Conservation (phyloP, 1,284 basidiomycete species). For the Ustanciosporium gigantosporum region DNA sequence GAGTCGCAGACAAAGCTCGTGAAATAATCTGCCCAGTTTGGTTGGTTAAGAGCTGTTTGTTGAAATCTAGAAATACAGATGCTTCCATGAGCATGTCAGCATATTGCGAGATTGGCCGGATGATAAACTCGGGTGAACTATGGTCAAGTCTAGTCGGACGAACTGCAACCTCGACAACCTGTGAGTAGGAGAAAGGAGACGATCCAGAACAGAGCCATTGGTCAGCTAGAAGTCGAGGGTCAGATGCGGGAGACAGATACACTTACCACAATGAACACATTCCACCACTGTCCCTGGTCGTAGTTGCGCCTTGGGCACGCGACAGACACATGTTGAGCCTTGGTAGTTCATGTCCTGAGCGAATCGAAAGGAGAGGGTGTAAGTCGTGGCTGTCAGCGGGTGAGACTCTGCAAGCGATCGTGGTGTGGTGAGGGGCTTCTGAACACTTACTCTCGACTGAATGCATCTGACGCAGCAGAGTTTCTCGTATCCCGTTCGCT, state of each 20-base stretch:
- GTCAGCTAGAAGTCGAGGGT: too few relatives aligned
- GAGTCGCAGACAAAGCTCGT: too few relatives aligned
- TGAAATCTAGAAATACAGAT: too few relatives aligned
- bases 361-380: constrained; percentile 6
- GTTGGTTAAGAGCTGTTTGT: too few relatives aligned
- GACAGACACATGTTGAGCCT: constrained; percentile 97
- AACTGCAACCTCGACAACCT: constrained; percentile 52
- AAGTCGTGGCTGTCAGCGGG: background rate
- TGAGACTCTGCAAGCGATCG: background rate
- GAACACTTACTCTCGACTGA: constrained; percentile 81
- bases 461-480: constrained; percentile 96
- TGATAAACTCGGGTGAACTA: too few relatives aligned
- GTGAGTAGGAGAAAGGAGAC: background rate
- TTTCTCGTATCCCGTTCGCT: constrained; percentile 97
- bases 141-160: constrained; percentile 49
- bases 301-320: constrained; percentile 91
- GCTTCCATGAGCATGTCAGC: too few relatives aligned
- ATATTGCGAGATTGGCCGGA: too few relatives aligned
- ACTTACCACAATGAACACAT: constrained; percentile 92
- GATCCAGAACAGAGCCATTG: too few relatives aligned
- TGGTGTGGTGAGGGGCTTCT: too few relatives aligned
- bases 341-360: constrained; percentile 93
- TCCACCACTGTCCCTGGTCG: constrained; percentile 91
- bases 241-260: background rate
- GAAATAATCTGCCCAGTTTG: too few relatives aligned